Evolutionary conservation across 371 early-diverging fungal genomes (phyloP).

Genomic region (Mucor lusitanicus): DNA sequence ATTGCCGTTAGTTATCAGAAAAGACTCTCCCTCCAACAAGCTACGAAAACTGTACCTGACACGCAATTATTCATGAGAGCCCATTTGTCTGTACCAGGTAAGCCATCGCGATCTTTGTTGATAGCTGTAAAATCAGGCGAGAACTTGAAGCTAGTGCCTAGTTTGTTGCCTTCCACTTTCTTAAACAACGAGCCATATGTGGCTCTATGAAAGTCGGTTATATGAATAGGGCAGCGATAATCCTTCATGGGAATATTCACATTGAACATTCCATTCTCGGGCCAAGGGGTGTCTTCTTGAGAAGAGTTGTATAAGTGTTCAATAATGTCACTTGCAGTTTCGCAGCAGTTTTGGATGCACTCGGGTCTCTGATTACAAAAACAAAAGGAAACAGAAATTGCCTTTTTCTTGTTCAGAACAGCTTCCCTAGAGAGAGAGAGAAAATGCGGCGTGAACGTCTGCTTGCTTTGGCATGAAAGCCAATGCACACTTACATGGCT

Average conservation of each 20-base stretch:
- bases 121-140: constrained; percentile 34
- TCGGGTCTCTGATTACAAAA: constrained; percentile 32
- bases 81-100: constrained; percentile 42
- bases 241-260: constrained; percentile 45
- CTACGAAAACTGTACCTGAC: constrained; percentile 28
- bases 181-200: constrained; percentile 37
- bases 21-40: neutral
- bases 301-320: constrained; percentile 21
- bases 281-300: constrained; percentile 30
- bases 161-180: constrained; percentile 17
- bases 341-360: constrained; percentile 30
- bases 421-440: constrained; percentile 30
- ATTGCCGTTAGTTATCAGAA: neutral
- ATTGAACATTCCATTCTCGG: constrained; percentile 37
- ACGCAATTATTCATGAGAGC: constrained; percentile 37
- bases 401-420: constrained; percentile 33
- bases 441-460: neutral
- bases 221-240: constrained; percentile 33
- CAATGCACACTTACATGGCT: constrained; percentile 28
- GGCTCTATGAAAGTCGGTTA: constrained; percentile 36
- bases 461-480: neutral
- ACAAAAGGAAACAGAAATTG: constrained; percentile 48
- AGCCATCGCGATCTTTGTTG: constrained; percentile 20
- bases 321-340: constrained; percentile 41
- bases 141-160: constrained; percentile 25